Percentiles rank a stretch among this genome's conserved stretches.
phyloP scores from a whole-genome alignment of 1,284 basidiomycete species.

The Takashimella koratensis region DNA sequence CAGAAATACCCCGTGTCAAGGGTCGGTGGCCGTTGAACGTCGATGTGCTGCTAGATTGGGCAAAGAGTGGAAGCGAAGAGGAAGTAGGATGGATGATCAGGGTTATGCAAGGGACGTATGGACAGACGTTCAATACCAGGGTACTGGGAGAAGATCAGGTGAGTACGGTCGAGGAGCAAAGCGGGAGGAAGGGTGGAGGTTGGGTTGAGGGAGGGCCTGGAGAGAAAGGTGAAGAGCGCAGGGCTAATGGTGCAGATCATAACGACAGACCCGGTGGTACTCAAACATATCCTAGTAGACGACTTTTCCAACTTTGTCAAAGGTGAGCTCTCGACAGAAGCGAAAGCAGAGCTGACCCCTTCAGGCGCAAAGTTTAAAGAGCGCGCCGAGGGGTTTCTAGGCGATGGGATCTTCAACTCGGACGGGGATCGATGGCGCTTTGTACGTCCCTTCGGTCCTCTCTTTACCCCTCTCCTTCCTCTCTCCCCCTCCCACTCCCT shows the following conservation, averaged over 20 bases:
- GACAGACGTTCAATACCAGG: conserved; percentile 37
- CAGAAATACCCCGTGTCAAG: conserved; percentile 23
- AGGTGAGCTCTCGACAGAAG: conserved; percentile 8
- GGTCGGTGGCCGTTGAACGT: conserved; percentile 36
- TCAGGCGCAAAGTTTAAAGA: conserved; percentile 38
- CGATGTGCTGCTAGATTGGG: conserved; percentile 37
- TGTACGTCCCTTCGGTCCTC: not conserved
- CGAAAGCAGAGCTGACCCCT: not conserved
- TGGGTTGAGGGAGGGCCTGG: not conserved
- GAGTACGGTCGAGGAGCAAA: too few species aligned
- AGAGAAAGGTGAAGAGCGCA: not conserved
- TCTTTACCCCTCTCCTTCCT: not conserved
- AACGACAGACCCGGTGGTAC: conserved; percentile 27
- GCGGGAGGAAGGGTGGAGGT: too few species aligned
- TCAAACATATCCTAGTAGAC: conserved; percentile 28
- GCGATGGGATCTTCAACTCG: conserved; percentile 48
- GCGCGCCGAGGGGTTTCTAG: conserved; percentile 43
- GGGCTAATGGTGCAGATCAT: conserved; percentile 21
- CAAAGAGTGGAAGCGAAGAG: conserved; percentile 27
- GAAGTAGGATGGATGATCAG: conserved; percentile 40
- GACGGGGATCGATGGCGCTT: conserved; percentile 40
- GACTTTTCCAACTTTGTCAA: conserved; percentile 39
- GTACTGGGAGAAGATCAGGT: conserved; percentile 41
- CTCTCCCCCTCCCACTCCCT: not conserved
- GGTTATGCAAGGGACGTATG: conserved; percentile 23